These are phyloP conservation scores for Arthrinium puccinioides DNA, from an alignment of 2,329 filamentous ascomycete genomes.

Conservation along the genomic window DNA sequence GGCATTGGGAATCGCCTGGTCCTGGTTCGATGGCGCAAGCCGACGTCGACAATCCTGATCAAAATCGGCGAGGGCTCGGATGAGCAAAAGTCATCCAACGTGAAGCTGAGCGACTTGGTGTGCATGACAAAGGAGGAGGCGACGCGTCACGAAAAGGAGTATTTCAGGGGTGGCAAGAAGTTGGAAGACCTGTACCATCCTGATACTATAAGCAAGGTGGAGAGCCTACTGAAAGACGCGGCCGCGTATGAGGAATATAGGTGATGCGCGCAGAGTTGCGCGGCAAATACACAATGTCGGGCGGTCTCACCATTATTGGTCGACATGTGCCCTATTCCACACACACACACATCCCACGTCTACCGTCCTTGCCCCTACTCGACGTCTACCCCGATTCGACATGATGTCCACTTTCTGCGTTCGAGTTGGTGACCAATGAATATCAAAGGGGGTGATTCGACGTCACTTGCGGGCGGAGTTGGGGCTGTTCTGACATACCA, in stretches of 20 bases:
- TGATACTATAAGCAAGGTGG: conserved; percentile 60
- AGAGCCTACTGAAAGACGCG: conserved; percentile 61
- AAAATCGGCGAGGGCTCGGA: conserved; percentile 56
- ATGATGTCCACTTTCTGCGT: no score
- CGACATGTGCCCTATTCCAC: no score
- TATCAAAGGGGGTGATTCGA: no score
- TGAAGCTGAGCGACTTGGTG: conserved; percentile 33
- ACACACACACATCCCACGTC: no score
- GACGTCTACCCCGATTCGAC: no score
- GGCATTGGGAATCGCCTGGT: conserved; percentile 73
- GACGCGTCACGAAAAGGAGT: conserved; percentile 66
- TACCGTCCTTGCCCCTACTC: no score
- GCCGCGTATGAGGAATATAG: conserved; percentile 49
- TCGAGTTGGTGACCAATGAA: no score
- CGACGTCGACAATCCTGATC: conserved; percentile 48
- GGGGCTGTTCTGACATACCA: no score
- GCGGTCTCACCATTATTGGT: no score
- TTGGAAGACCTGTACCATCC: conserved; percentile 68
- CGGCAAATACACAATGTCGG: no score
- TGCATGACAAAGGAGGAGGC: conserved; percentile 27
- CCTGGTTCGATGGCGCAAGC: conserved; percentile 73
- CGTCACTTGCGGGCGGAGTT: no score
- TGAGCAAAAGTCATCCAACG: conserved; percentile 69
- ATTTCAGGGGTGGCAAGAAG: conserved; percentile 62
- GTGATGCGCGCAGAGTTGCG: no score